phyloP scores from a whole-genome alignment of 805 yeast genomes.

The Candida cerambycidarum region DNA sequence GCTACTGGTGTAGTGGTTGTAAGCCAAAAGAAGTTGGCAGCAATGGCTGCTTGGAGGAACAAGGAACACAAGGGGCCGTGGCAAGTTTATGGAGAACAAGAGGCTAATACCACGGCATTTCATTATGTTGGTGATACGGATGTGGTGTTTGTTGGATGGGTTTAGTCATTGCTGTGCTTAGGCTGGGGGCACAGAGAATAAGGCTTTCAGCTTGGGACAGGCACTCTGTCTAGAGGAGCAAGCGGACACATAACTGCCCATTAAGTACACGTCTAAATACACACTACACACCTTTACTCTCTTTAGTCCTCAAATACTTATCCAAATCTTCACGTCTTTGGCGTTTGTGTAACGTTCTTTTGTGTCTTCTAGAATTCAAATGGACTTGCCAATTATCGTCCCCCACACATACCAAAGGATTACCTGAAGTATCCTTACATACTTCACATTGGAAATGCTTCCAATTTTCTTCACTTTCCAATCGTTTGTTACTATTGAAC shows the following conservation, averaged over 20 bases:
- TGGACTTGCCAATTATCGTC: constrained; percentile 70
- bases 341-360: constrained; percentile 19
- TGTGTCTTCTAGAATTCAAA: constrained; percentile 66
- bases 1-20: constrained; percentile 9
- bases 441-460: constrained; percentile 64
- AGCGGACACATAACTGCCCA: too few relatives aligned
- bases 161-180: too few relatives aligned
- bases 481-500: constrained; percentile 37
- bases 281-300: too few relatives aligned
- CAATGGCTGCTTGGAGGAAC: constrained; percentile 12
- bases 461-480: constrained; percentile 50
- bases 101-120: constrained; percentile 4
- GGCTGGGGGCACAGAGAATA: too few relatives aligned
- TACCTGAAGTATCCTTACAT: constrained; percentile 58
- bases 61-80: constrained; percentile 11
- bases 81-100: constrained; percentile 12
- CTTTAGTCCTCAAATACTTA: background rate
- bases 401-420: constrained; percentile 68
- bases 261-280: too few relatives aligned
- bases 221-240: too few relatives aligned
- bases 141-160: constrained; percentile 5
- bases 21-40: constrained; percentile 8
- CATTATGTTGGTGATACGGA: constrained; percentile 9
- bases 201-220: too few relatives aligned
- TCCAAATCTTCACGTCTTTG: background rate